phyloP scores from a whole-genome alignment of 345 rosid species.

The Rhizophora mangle region DNA sequence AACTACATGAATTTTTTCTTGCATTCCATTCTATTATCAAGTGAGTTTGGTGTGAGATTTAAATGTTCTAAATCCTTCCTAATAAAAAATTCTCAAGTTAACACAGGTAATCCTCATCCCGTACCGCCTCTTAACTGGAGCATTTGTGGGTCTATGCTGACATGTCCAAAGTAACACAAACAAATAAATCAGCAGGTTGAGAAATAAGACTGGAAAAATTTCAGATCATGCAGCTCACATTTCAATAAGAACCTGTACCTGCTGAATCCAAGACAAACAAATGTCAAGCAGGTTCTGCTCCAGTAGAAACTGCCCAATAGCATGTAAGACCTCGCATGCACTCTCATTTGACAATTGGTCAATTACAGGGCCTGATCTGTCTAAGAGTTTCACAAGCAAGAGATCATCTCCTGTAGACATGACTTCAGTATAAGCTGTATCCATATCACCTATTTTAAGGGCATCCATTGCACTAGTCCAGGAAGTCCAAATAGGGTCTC shows the following conservation, averaged over 20 bases:
- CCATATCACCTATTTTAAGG: conserved; percentile 77
- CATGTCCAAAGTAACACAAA: too few relatives aligned
- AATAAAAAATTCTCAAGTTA: too few relatives aligned
- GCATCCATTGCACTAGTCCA: conserved; percentile 98
- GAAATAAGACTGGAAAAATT: too few relatives aligned
- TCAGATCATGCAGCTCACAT: conserved; percentile 6
- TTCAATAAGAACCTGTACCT: conserved; percentile 45
- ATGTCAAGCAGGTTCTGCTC: conserved; percentile 79
- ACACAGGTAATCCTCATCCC: too few relatives aligned
- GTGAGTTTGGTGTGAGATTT: too few relatives aligned
- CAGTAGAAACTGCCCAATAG: conserved; percentile 69
- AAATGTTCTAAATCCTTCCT: too few relatives aligned
- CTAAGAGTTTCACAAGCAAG: conserved; percentile 91
- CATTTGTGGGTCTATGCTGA: too few relatives aligned
- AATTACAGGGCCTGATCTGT: conserved; percentile 78
- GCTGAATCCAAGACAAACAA: conserved; percentile 94
- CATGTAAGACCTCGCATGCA: conserved; percentile 67
- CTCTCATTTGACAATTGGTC: conserved; percentile 87
- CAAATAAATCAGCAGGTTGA: too few relatives aligned
- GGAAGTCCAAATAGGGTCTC: conserved; percentile 78
- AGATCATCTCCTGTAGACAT: conserved; percentile 76
- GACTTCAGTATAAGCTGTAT: conserved; percentile 87
- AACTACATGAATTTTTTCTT: too few relatives aligned
- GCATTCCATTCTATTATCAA: too few relatives aligned
- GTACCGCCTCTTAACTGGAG: too few relatives aligned